Conservation (phyloP, 2,329 filamentous ascomycete species). For the Curvularia sp. region DNA sequence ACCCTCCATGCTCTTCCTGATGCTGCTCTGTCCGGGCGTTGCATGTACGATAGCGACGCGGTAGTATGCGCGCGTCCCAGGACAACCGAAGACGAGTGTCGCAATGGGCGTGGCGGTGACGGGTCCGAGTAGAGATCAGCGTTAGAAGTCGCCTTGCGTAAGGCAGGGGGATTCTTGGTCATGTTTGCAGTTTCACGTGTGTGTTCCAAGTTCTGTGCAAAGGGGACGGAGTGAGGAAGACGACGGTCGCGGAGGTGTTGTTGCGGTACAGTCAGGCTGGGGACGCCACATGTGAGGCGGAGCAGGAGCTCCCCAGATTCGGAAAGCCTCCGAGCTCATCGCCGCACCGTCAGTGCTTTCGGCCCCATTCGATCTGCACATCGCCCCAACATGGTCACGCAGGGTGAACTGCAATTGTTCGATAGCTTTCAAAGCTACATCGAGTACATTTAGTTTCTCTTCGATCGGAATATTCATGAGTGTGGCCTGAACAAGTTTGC, state of each 20-base stretch:
- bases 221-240: constrained; percentile 1
- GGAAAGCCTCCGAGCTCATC: constrained; percentile 15
- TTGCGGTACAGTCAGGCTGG: constrained; percentile 11
- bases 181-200: constrained; percentile 25
- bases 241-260: constrained; percentile 10
- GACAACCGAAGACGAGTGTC: constrained; percentile 34
- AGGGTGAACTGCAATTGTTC: neutral
- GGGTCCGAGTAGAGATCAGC: constrained; percentile 49
- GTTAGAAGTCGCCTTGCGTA: constrained; percentile 47
- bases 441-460: neutral
- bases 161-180: constrained; percentile 48
- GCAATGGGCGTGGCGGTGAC: constrained; percentile 38
- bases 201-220: neutral
- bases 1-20: constrained; percentile 18
- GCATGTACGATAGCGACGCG: constrained; percentile 33
- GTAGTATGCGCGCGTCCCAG: constrained; percentile 45
- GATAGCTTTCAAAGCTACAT: neutral
- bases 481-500: neutral
- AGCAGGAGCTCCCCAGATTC: constrained; percentile 14
- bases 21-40: constrained; percentile 24
- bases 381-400: too few species aligned
- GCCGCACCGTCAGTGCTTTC: constrained; percentile 9
- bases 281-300: constrained; percentile 21
- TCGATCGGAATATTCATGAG: neutral
- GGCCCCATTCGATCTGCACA: neutral